Percentiles rank a stretch among this genome's conserved stretches.
Evolutionary conservation across 352 stramenopile genomes (phyloP).

Genomic region (Pythium sp.): DNA sequence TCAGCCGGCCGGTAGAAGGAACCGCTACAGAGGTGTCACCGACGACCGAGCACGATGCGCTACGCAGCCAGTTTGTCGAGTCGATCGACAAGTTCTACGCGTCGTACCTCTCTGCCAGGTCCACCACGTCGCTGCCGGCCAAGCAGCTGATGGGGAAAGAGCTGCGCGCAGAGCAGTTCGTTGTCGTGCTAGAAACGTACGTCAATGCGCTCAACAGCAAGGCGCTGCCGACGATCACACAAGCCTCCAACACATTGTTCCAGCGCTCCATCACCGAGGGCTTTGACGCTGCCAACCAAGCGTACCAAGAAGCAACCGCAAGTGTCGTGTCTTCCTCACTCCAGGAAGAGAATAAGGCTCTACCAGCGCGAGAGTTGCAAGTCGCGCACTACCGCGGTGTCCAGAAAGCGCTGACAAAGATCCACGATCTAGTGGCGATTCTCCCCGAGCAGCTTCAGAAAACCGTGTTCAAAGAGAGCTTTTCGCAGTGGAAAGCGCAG

Average conservation of each 20-base stretch:
- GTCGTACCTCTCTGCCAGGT: conserved; percentile 38
- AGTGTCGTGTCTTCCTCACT: background rate
- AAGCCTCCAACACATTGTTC: conserved; percentile 39
- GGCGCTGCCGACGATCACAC: conserved; percentile 42
- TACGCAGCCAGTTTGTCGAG: conserved; percentile 57
- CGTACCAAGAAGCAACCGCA: conserved; percentile 22
- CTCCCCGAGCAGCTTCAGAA: conserved; percentile 33
- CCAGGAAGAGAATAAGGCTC: background rate
- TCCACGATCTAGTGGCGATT: conserved; percentile 23
- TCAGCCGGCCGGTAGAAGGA: conserved; percentile 53
- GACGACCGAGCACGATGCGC: conserved; percentile 22
- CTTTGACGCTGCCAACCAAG: conserved; percentile 25
- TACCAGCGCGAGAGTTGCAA: conserved; percentile 22
- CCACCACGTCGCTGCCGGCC: conserved; percentile 26
- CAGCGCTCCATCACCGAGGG: conserved; percentile 32
- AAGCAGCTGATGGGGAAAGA: conserved; percentile 46
- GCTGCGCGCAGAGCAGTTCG: conserved; percentile 38
- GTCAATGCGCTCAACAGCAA: conserved; percentile 39
- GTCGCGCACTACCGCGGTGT: conserved; percentile 29
- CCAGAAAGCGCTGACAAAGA: conserved; percentile 23
- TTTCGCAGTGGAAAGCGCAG: conserved; percentile 23
- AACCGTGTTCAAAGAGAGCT: conserved; percentile 25
- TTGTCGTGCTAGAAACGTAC: conserved; percentile 39
- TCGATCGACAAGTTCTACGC: conserved; percentile 46
- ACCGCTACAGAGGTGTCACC: conserved; percentile 10